Percentiles rank a stretch among this genome's conserved stretches.
Evolutionary conservation across 176 grass and related monocot genomes (phyloP).

Genomic region (Guadua angustifolia): DNA sequence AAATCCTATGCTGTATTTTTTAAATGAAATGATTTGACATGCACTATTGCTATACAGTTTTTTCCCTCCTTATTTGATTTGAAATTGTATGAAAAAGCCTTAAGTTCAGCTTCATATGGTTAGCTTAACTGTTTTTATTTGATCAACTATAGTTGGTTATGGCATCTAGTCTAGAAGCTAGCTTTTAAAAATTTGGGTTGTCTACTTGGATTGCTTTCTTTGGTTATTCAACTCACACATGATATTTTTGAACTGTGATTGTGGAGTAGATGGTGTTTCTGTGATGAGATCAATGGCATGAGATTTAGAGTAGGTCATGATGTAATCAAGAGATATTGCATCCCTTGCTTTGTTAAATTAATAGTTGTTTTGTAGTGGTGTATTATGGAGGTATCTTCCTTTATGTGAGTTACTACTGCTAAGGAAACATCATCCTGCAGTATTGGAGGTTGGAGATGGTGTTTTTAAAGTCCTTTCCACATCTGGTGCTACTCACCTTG

Average conservation of each 20-base stretch:
- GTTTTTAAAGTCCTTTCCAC: constrained; percentile 73
- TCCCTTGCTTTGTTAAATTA: background rate
- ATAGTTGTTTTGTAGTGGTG: background rate
- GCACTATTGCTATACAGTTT: no score
- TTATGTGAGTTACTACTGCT: constrained; percentile 2
- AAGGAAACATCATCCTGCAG: constrained; percentile 38
- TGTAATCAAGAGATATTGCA: background rate
- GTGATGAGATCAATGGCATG: background rate
- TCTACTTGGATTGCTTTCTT: background rate
- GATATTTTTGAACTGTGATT: background rate
- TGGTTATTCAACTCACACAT: background rate
- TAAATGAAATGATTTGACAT: no score
- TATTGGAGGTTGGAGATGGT: constrained; percentile 70
- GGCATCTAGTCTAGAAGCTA: no score
- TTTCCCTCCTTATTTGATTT: no score
- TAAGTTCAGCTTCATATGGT: no score
- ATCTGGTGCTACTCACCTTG: constrained; percentile 70
- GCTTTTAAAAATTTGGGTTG: background rate
- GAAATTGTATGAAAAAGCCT: no score
- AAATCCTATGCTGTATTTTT: no score
- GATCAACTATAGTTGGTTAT: no score
- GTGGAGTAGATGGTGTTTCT: background rate
- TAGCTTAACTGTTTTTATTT: no score
- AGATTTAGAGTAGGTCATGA: background rate
- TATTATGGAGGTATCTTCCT: background rate